Evolutionary conservation across 371 early-diverging fungal species (phyloP), one percentile per base, ranked within the genome.

Genomic region (Rhizopus arrhizus): DNA sequence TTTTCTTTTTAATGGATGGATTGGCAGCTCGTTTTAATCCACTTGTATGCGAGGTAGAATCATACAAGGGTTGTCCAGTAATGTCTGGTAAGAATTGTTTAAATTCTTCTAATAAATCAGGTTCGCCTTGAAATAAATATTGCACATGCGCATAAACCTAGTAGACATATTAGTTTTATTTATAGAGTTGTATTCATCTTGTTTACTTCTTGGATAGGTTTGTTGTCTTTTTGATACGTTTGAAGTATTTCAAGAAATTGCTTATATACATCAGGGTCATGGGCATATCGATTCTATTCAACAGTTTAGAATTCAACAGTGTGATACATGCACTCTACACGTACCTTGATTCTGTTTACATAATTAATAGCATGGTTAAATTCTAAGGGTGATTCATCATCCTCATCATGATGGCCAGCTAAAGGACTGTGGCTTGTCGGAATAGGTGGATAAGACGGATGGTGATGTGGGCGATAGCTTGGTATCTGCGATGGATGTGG

Each of bases 351-450:
- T 77, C 96, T 95, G 76, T 96, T 96, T 9, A 99, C 97, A 75
- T 95, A 99, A 72, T 91, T 95, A 48, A 97, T 97, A 13, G 98
- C 99, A 70, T 96, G 95, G 65, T 94, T 90, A 68, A 98, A 97
- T 68, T 98, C 98, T 29, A 95, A 88, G 0, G 91, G 92, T 16
- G 74, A 59, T 29, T 64, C 59, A 11, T 52, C 56, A 12, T 56
- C 43, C n/a, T 36, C 36, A 6, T 11, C 36, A 9, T 43, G 52
- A 38, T 41, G 29, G 11, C 38, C 48, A 33, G 22, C 29, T 16
- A 34, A 16, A 38, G 31, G 6, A 42, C 42, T n/a, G 52, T 22
- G 8, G 48, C 11, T 47, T 42, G 16, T 41, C n/a, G 55, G 29
- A 32, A 31, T 12, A 42, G 53, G 35, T 16, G 51, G 2, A 42